Base-by-base conservation (phyloP, 352 stramenopile species). In the Phytophthora sojae region DNA sequence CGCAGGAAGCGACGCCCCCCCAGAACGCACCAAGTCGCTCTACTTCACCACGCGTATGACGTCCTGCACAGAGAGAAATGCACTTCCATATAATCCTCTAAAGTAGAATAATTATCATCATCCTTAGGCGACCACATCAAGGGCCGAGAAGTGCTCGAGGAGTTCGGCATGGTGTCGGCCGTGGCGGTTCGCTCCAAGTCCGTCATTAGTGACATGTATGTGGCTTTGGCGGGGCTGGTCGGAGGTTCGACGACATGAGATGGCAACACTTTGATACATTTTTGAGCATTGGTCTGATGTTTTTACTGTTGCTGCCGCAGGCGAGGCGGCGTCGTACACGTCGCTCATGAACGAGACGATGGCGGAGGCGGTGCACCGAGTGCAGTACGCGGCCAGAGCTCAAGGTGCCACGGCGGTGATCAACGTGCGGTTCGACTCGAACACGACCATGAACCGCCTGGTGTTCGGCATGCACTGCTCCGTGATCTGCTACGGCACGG, bases 391-490 rank as follows among this genome's bases (percentile, higher is more conserved):
- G 0, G 88, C 88, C 29, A 75, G 81, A 71, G 84, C 84, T 25
- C 81, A 91, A 32, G 88, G 88, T 0, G 88, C 88, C n/a, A 94
- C 88, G 25, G 83, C 86, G 11, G 75, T 95, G 29, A 79, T 95
- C 56, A 93, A 91, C 51, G 87, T 93, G 60, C 86, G 86, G 51
- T 94, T 95, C 66, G 86, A 94, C 71, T 90, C 86, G 45, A 95
- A 92, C 72, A 92, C 84, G 73, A 93, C 88, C 12, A 95, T 95
- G 88, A 95, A 95, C 55, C 86, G 88, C 45, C 81, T 95, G 52
- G 84, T 95, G 47, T 95, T 95, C 54, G 88, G 88, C 9, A 79
- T 95, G 65, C 88, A 95, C 71, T 94, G 86, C 72, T 91, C 85
- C 3, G 83, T 92, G 14, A 83, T 94, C 23, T 91, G 85, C 63